Conservation (phyloP, 306 rosid species). For the Cajanus cajan region DNA sequence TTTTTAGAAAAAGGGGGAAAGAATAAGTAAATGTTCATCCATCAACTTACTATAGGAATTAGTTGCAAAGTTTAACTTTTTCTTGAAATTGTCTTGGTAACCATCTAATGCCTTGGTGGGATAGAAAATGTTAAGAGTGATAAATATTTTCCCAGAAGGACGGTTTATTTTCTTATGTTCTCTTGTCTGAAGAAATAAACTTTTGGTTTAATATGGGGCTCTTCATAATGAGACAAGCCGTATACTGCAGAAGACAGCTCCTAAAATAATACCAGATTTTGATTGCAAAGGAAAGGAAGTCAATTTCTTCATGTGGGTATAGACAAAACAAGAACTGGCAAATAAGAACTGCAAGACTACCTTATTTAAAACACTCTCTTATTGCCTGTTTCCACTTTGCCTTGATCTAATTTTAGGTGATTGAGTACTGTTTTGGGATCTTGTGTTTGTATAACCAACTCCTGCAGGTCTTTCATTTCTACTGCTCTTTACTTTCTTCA, state of each 20-base stretch:
- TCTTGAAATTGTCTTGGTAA: slow-evolving; percentile 11
- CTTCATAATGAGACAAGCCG: neutral
- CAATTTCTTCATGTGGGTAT: neutral
- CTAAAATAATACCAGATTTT: slow-evolving; percentile 19
- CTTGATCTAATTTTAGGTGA: slow-evolving; percentile 19
- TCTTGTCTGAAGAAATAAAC: neutral
- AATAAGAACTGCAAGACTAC: neutral
- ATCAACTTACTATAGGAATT: neutral
- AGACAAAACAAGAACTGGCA: neutral
- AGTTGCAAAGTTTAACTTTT: neutral
- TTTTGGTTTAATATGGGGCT: neutral
- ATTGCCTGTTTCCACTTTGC: neutral
- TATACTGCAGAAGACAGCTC: neutral
- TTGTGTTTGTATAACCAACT: neutral
- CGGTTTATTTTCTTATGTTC: neutral
- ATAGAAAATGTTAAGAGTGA: neutral
- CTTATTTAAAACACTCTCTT: neutral
- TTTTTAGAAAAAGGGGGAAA: neutral
- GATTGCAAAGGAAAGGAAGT: neutral
- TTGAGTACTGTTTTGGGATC: slow-evolving; percentile 16
- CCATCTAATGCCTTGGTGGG: neutral
- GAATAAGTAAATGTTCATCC: neutral
- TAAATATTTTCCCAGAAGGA: neutral
- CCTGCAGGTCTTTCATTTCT: neutral
- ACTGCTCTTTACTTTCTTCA: neutral